These are phyloP conservation scores for Blakeslea trispora DNA, from an alignment of 371 early-diverging fungal species.

Conservation along the genomic window DNA sequence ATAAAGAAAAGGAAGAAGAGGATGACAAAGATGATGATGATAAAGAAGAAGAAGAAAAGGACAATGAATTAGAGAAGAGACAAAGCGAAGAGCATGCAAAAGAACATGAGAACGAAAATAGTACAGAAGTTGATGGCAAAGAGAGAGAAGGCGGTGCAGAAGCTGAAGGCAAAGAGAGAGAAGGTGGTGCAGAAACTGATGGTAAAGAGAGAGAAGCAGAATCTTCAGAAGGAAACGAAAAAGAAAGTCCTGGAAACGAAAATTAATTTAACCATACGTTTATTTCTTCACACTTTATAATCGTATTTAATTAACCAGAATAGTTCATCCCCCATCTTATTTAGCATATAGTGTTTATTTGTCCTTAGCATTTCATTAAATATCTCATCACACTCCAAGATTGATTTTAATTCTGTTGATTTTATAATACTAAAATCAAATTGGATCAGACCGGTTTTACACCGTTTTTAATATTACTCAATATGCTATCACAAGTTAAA, in stretches of 20 bases:
- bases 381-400: too few species aligned
- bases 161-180: not conserved
- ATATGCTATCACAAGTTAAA: not conserved
- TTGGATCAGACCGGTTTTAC: too few species aligned
- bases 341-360: too few species aligned
- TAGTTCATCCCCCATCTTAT: too few species aligned
- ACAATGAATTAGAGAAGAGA: too few species aligned
- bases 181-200: not conserved
- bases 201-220: not conserved
- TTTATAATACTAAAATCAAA: too few species aligned
- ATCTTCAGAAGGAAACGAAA: not conserved
- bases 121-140: too few species aligned
- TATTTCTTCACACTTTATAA: not conserved
- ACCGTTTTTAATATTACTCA: too few species aligned
- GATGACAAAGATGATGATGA: conserved; percentile 12
- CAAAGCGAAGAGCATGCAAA: too few species aligned
- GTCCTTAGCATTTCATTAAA: too few species aligned
- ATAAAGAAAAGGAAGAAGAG: conserved; percentile 8
- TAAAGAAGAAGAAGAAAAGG: conserved; percentile 6
- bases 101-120: conserved; percentile 9
- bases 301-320: not conserved
- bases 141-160: not conserved
- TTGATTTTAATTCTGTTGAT: too few species aligned
- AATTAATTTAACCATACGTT: not conserved
- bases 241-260: not conserved